A percentile compares a stretch with the other conserved stretches of the same genome.
Evolutionary conservation across 805 yeast genomes (phyloP).

Genomic region (Saccharomycopsis selenospora): DNA sequence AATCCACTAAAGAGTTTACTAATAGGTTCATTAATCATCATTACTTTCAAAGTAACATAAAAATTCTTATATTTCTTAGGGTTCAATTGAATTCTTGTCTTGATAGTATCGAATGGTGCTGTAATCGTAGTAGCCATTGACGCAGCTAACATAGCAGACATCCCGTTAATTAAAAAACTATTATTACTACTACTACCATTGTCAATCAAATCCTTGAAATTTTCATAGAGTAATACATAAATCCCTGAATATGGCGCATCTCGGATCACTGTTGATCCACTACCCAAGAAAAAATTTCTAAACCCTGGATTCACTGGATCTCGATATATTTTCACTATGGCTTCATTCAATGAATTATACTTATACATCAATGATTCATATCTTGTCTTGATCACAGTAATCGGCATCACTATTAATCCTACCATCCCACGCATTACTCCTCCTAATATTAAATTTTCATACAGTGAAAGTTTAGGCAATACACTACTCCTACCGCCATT

Average conservation of each 20-base stretch:
- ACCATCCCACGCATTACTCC: constrained; percentile 71
- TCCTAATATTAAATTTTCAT: constrained; percentile 70
- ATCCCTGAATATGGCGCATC: constrained; percentile 97
- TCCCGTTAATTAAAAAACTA: constrained; percentile 44
- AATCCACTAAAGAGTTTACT: constrained; percentile 74
- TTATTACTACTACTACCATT: constrained; percentile 22
- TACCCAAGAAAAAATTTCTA: constrained; percentile 77
- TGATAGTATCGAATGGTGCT: constrained; percentile 91
- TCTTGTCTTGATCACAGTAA: constrained; percentile 83
- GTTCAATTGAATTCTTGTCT: constrained; percentile 80
- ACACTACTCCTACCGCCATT: constrained; percentile 27
- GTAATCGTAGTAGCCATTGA: constrained; percentile 75
- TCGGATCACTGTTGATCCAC: constrained; percentile 76
- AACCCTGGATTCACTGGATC: constrained; percentile 36
- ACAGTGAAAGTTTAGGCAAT: constrained; percentile 65
- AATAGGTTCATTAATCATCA: constrained; percentile 39
- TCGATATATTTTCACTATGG: constrained; percentile 46
- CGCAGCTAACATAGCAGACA: constrained; percentile 77
- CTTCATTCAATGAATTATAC: constrained; percentile 57
- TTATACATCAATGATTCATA: constrained; percentile 75
- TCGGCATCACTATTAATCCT: constrained; percentile 89
- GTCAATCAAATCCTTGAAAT: constrained; percentile 55
- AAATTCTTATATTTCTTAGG: constrained; percentile 41
- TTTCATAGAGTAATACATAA: constrained; percentile 79
- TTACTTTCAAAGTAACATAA: constrained; percentile 31